A percentile compares a stretch with the other conserved stretches of the same genome.
Conservation (phyloP, 139 green algal genomes). For the Limnomonas spitsbergensis region DNA sequence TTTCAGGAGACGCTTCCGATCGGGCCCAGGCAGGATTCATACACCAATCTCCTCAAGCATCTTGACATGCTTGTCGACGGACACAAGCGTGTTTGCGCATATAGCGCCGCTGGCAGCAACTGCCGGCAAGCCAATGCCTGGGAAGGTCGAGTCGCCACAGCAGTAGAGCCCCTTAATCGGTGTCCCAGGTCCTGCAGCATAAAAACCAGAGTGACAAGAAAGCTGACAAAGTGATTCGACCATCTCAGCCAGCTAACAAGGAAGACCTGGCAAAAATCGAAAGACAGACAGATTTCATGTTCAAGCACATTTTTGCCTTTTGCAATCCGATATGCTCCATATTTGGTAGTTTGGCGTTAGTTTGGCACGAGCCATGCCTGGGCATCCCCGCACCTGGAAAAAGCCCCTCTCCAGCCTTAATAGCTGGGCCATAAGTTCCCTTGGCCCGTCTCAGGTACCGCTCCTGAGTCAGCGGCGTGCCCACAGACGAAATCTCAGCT, state of each 20-base stretch:
- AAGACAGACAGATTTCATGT: no score
- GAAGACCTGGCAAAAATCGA: no score
- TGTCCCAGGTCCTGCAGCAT: conserved; percentile 44
- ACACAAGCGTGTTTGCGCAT: conserved; percentile 71
- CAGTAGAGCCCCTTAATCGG: conserved; percentile 59
- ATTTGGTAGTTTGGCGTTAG: no score
- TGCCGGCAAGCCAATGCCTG: conserved; percentile 73
- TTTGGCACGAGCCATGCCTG: no score
- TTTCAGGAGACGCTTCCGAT: no score
- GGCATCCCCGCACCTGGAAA: conserved; percentile 50
- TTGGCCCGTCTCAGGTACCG: conserved; percentile 79
- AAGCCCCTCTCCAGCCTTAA: conserved; percentile 51
- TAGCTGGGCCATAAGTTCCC: conserved; percentile 83
- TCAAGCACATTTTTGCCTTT: no score
- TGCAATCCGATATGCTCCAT: no score
- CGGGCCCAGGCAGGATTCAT: no score
- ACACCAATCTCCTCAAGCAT: conserved; percentile 64
- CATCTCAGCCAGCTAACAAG: no score
- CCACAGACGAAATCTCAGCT: conserved; percentile 69
- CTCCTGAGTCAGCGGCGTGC: conserved; percentile 85
- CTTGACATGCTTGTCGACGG: conserved; percentile 59
- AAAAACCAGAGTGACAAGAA: background rate
- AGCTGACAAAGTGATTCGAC: conserved; percentile 23
- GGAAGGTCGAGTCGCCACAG: conserved; percentile 76
- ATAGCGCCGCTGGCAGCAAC: conserved; percentile 71